phyloP scores from a whole-genome alignment of 805 yeast species.

The Scheffersomyces spartinae region DNA sequence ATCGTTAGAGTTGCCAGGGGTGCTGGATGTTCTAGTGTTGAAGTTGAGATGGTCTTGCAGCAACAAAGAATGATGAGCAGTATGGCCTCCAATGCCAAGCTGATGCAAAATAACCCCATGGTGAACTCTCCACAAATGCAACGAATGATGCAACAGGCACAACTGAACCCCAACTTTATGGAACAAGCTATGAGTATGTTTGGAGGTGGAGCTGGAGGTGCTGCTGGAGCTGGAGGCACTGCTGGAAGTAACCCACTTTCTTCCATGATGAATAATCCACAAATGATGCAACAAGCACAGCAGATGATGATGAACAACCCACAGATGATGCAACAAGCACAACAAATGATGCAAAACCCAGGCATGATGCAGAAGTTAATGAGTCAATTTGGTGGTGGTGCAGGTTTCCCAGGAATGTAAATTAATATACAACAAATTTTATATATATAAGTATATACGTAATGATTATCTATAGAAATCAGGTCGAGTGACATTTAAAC shows the following conservation, averaged over 20 bases:
- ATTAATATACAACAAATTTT: too few relatives aligned
- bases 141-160: slow-evolving; percentile 44
- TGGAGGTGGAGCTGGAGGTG: slow-evolving; percentile 39
- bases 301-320: slow-evolving; percentile 53
- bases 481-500: slow-evolving; percentile 80
- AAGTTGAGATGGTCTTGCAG: slow-evolving; percentile 82
- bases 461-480: slow-evolving; percentile 91
- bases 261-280: slow-evolving; percentile 17
- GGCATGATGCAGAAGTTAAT: slow-evolving; percentile 47
- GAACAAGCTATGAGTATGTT: slow-evolving; percentile 56
- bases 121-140: slow-evolving; percentile 36
- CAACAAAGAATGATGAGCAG: slow-evolving; percentile 92
- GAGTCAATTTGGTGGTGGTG: slow-evolving; percentile 13
- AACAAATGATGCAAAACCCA: slow-evolving; percentile 42
- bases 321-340: slow-evolving; percentile 34
- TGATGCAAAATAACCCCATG: slow-evolving; percentile 34
- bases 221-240: slow-evolving; percentile 17
- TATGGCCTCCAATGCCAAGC: slow-evolving; percentile 67
- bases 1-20: slow-evolving; percentile 88
- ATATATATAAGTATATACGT: too few relatives aligned
- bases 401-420: too few relatives aligned
- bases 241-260: slow-evolving; percentile 25
- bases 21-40: slow-evolving; percentile 84
- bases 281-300: slow-evolving; percentile 35
- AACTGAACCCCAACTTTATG: slow-evolving; percentile 39